These are phyloP conservation scores for Starmera dryadoides DNA, from an alignment of 805 yeast species.

Conservation along the genomic window DNA sequence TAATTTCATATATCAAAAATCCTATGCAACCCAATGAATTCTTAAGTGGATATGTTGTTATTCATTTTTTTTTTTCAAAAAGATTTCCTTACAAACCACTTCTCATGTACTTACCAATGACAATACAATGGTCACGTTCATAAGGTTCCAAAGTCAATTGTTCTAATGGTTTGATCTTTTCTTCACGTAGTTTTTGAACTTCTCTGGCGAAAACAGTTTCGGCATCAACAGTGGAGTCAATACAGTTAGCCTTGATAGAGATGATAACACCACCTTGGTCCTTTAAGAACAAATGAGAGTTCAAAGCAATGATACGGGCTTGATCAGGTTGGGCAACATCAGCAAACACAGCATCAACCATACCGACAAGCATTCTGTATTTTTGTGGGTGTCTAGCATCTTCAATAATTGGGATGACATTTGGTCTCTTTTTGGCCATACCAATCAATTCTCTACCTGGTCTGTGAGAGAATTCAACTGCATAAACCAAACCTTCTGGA, in stretches of 20 bases:
- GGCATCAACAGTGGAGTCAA: conserved; percentile 98
- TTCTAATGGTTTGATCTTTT: conserved; percentile 96
- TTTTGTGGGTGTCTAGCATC: conserved; percentile 99
- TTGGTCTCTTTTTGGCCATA: conserved; percentile 99
- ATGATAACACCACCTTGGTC: conserved; percentile 98
- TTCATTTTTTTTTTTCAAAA: too few species aligned
- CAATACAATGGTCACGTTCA: conserved; percentile 99
- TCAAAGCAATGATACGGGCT: conserved; percentile 98
- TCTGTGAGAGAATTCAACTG: conserved; percentile 99
- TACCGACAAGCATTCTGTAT: conserved; percentile 97
- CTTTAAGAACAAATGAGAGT: conserved; percentile 95
- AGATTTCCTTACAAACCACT: conserved; percentile 53
- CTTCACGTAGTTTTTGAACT: conserved; percentile 98
- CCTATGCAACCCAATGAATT: too few species aligned
- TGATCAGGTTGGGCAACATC: conserved; percentile 99
- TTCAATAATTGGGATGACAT: conserved; percentile 96
- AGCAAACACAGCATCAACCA: conserved; percentile 98
- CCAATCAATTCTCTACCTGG: conserved; percentile 99
- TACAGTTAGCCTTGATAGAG: conserved; percentile 99
- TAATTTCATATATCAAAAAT: too few species aligned
- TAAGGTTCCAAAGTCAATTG: conserved; percentile 99
- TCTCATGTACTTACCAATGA: conserved; percentile 94
- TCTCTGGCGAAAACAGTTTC: conserved; percentile 99
- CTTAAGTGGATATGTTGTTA: too few species aligned
- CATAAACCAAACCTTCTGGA: conserved; percentile 97